phyloP scores from a whole-genome alignment of 2,329 filamentous ascomycete species.

The Cladophialophora exuberans region DNA sequence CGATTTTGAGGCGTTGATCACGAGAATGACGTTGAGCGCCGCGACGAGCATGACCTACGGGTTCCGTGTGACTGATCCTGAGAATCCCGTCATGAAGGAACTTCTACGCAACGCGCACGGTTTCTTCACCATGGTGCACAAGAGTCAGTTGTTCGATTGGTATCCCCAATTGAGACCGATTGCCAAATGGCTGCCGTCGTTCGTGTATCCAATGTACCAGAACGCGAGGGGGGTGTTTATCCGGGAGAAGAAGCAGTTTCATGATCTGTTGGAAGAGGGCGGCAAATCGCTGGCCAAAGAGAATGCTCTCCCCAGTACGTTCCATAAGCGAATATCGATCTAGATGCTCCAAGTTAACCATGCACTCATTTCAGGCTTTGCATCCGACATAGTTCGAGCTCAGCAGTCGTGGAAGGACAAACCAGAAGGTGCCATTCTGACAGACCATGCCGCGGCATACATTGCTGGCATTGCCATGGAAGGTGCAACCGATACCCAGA shows the following conservation, averaged over 20 bases:
- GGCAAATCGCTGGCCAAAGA: background rate
- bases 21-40: slow-evolving; percentile 40
- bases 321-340: no score
- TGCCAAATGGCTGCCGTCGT: slow-evolving; percentile 14
- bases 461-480: slow-evolving; percentile 45
- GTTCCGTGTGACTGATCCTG: slow-evolving; percentile 21
- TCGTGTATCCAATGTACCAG: slow-evolving; percentile 14
- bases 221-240: slow-evolving; percentile 15
- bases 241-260: slow-evolving; percentile 14
- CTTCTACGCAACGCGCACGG: slow-evolving; percentile 16
- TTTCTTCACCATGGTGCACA: slow-evolving; percentile 12
- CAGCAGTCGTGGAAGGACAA: slow-evolving; percentile 24
- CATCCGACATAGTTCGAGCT: slow-evolving; percentile 19
- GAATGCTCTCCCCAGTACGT: slow-evolving; percentile 3
- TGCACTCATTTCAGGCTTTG: background rate
- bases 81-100: slow-evolving; percentile 20
- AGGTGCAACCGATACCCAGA: slow-evolving; percentile 53
- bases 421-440: slow-evolving; percentile 22
- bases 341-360: background rate
- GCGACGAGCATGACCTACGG: slow-evolving; percentile 33
- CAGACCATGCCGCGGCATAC: slow-evolving; percentile 27
- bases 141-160: slow-evolving; percentile 15
- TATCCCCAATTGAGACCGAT: slow-evolving; percentile 19
- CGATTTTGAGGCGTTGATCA: slow-evolving; percentile 41
- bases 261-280: slow-evolving; percentile 8